Evolutionary conservation across 2,329 filamentous ascomycete genomes (phyloP).

Genomic region (Diaporthe citrichinensis): DNA sequence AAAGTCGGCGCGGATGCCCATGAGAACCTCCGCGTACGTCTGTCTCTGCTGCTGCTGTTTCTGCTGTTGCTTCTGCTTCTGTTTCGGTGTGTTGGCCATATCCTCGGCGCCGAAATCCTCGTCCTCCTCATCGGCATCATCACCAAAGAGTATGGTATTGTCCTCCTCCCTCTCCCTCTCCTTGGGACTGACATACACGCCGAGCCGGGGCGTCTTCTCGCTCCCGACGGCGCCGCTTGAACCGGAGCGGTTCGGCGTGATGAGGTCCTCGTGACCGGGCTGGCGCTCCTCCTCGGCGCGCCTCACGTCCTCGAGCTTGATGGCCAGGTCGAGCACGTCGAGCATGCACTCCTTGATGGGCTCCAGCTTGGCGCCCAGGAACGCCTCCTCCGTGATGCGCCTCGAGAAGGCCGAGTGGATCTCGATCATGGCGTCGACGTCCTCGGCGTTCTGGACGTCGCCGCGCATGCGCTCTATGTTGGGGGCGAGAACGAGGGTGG

Average conservation of each 20-base stretch:
- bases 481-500: constrained; percentile 78
- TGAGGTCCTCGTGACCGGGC: constrained; percentile 35
- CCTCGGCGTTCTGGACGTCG: constrained; percentile 72
- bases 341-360: constrained; percentile 81
- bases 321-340: constrained; percentile 81
- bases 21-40: constrained; percentile 67
- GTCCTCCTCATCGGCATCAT: constrained; percentile 50
- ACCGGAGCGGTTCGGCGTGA: constrained; percentile 26
- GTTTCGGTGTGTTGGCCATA: not conserved
- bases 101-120: constrained; percentile 55
- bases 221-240: constrained; percentile 46
- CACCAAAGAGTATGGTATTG: constrained; percentile 43
- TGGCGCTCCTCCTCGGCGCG: constrained; percentile 53
- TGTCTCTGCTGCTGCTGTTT: constrained; percentile 46
- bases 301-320: constrained; percentile 76
- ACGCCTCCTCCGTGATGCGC: constrained; percentile 75
- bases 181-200: constrained; percentile 46
- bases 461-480: constrained; percentile 69
- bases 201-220: constrained; percentile 38
- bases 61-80: constrained; percentile 18
- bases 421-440: constrained; percentile 85
- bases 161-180: constrained; percentile 47
- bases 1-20: constrained; percentile 73
- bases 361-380: constrained; percentile 77
- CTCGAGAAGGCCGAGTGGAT: constrained; percentile 76